These are phyloP conservation scores for Geotrichum restrictum DNA, from an alignment of 1,139 yeast genomes.

Conservation along the genomic window DNA sequence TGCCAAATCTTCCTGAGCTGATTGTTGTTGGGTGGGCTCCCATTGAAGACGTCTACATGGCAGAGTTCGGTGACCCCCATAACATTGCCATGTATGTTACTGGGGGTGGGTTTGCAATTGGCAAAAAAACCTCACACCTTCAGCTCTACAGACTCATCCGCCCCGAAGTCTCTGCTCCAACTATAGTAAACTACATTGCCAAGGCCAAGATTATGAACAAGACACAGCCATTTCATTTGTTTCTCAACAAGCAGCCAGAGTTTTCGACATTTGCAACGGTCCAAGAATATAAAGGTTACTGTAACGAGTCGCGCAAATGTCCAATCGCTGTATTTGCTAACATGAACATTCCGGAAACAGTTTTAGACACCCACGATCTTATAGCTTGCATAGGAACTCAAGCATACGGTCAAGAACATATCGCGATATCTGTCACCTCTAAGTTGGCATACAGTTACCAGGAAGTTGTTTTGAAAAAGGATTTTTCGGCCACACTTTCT, in stretches of 20 bases:
- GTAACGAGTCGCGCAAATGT: slow-evolving; percentile 48
- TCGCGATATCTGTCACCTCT: slow-evolving; percentile 28
- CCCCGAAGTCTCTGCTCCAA: slow-evolving; percentile 39
- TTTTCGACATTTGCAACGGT: slow-evolving; percentile 69
- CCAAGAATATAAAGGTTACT: slow-evolving; percentile 62
- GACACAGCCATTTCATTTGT: slow-evolving; percentile 80
- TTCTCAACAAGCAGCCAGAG: slow-evolving; percentile 46
- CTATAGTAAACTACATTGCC: slow-evolving; percentile 61
- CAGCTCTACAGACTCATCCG: slow-evolving; percentile 30
- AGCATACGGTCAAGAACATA: slow-evolving; percentile 20
- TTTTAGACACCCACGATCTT: slow-evolving; percentile 42
- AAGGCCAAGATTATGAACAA: slow-evolving; percentile 78
- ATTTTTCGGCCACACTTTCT: slow-evolving; percentile 32
- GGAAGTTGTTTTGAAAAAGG: slow-evolving; percentile 28
- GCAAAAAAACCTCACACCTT: slow-evolving; percentile 15
- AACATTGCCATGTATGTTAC: slow-evolving; percentile 25
- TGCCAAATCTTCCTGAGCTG: slow-evolving; percentile 65
- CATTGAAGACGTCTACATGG: slow-evolving; percentile 47
- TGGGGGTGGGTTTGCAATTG: slow-evolving; percentile 17
- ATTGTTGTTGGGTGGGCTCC: slow-evolving; percentile 65
- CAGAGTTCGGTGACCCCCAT: slow-evolving; percentile 29
- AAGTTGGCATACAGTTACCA: slow-evolving; percentile 33
- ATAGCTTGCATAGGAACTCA: slow-evolving; percentile 41
- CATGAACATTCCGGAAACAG: slow-evolving; percentile 38
- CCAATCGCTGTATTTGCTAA: slow-evolving; percentile 67